Evolutionary conservation across 176 grass and related monocot species (phyloP).

Genomic region (Secale cereale): DNA sequence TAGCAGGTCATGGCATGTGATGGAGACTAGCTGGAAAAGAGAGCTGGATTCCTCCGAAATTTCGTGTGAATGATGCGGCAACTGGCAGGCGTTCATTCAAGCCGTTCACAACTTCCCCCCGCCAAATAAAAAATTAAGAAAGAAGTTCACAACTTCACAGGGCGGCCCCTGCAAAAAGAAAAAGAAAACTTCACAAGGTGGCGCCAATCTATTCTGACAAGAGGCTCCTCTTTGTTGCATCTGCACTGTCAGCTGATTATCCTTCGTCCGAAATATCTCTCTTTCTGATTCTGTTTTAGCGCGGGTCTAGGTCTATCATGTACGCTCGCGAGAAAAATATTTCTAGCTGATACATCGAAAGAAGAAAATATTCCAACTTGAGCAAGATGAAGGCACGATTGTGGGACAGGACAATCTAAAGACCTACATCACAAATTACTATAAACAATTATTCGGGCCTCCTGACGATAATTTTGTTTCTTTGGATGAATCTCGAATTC

Average conservation of each 20-base stretch:
- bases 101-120: not conserved
- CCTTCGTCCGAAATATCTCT: not conserved
- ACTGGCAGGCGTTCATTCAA: not conserved
- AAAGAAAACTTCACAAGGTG: not conserved
- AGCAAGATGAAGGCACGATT: no score
- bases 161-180: no score
- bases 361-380: no score
- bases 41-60: not conserved
- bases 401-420: no score
- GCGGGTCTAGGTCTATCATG: not conserved
- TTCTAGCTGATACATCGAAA: not conserved
- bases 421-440: no score
- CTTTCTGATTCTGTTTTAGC: not conserved
- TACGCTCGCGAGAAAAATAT: no score
- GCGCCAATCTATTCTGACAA: not conserved
- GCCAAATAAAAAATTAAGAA: no score
- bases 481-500: no score
- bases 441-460: no score
- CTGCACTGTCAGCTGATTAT: not conserved
- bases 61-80: conserved; percentile 22
- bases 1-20: not conserved
- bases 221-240: not conserved
- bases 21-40: not conserved
- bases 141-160: no score
- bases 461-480: no score